Evolutionary conservation across 306 rosid species (phyloP).

Genomic region (Cajanus cajan): DNA sequence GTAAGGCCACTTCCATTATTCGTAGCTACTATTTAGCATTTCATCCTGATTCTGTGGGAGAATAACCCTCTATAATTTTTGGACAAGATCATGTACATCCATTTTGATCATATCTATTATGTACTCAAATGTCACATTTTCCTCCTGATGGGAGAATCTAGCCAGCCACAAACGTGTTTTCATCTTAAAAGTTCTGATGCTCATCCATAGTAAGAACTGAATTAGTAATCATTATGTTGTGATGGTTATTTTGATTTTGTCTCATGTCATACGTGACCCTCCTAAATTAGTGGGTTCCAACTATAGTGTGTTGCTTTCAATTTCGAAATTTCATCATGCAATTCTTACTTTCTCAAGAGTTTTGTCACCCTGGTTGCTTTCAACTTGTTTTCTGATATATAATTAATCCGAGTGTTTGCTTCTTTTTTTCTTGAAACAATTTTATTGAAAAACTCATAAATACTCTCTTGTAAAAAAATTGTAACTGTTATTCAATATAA

Average conservation of each 20-base stretch:
- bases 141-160: not conserved
- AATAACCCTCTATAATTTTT: not conserved
- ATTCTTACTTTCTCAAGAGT: not conserved
- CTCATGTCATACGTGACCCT: not conserved
- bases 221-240: not conserved
- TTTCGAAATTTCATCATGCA: conserved; percentile 1
- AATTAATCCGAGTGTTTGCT: not conserved
- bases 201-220: conserved; percentile 17
- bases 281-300: not conserved
- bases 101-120: not conserved
- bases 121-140: not conserved
- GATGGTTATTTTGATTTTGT: conserved; percentile 12
- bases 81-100: not conserved
- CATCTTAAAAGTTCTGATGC: not conserved
- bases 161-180: not conserved
- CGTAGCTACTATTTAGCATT: conserved; percentile 5
- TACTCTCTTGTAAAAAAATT: no score
- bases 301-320: not conserved
- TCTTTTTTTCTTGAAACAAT: not conserved
- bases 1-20: conserved; percentile 16
- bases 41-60: not conserved
- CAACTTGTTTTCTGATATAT: not conserved
- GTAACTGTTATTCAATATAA: no score
- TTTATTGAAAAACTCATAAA: no score
- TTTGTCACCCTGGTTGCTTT: not conserved